A percentile compares a stretch with the other conserved stretches of the same genome.
Evolutionary conservation across 2,329 filamentous ascomycete genomes (phyloP).

Genomic region (Clonostachys rosea): DNA sequence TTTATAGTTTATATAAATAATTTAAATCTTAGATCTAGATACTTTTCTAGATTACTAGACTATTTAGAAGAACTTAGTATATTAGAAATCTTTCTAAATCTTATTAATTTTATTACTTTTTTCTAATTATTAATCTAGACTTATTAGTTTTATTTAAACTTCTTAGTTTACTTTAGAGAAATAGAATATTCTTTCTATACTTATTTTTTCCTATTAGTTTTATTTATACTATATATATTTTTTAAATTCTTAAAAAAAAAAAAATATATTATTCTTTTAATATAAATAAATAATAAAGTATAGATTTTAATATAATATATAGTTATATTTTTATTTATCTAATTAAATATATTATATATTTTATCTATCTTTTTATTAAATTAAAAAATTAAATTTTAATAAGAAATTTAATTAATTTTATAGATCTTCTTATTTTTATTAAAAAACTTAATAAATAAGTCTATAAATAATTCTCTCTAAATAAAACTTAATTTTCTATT

Average conservation of each 20-base stretch:
- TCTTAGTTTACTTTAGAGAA: too few species aligned
- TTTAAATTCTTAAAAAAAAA: not conserved
- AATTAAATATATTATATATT: not conserved
- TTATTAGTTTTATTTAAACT: not conserved
- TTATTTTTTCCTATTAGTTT: not conserved
- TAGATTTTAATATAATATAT: not conserved
- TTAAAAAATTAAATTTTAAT: not conserved
- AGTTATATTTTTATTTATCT: not conserved
- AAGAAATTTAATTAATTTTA: not conserved
- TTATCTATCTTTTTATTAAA: not conserved
- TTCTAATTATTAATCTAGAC: not conserved
- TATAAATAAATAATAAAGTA: not conserved
- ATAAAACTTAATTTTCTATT: not conserved
- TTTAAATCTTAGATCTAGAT: too few species aligned
- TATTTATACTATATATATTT: not conserved
- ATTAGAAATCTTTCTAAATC: too few species aligned
- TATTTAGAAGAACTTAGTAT: too few species aligned
- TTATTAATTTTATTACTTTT: not conserved
- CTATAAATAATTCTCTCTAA: not conserved
- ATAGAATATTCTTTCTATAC: not conserved
- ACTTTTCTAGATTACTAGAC: too few species aligned
- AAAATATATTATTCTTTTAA: not conserved
- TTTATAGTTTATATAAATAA: too few species aligned
- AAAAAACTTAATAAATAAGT: not conserved
- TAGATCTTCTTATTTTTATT: not conserved